These are phyloP conservation scores for Plenodomus lindquistii DNA, from an alignment of 2,329 filamentous ascomycete species.

Conservation along the genomic window DNA sequence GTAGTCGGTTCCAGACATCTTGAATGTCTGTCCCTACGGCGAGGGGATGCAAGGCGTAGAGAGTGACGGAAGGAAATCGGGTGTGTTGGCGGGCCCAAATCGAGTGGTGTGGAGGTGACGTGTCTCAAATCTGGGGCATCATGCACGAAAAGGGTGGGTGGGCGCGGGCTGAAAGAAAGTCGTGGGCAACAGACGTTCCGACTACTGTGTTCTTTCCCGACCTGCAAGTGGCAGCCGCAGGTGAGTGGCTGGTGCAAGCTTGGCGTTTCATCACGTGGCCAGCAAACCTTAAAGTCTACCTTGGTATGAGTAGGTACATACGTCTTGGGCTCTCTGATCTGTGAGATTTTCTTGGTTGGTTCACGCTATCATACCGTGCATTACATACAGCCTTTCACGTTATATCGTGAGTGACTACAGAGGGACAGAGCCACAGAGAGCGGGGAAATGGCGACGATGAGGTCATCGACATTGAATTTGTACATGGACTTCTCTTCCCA, in stretches of 20 bases:
- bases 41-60: constrained; percentile 15
- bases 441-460: no score
- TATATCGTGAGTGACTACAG: no score
- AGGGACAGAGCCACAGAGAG: no score
- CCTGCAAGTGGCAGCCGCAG: constrained; percentile 27
- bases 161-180: constrained; percentile 34
- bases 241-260: constrained; percentile 13
- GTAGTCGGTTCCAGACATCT: constrained; percentile 72
- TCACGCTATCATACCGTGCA: no score
- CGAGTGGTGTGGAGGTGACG: constrained; percentile 14
- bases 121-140: constrained; percentile 25
- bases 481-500: no score
- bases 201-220: constrained; percentile 35
- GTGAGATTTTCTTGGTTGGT: no score
- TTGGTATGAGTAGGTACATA: no score
- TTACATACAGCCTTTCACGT: no score
- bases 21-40: constrained; percentile 26
- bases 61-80: constrained; percentile 20
- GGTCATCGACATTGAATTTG: no score
- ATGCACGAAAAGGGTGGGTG: constrained; percentile 16
- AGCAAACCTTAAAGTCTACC: neutral
- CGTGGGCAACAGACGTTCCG: constrained; percentile 29
- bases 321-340: no score
- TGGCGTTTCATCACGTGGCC: neutral
- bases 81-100: constrained; percentile 16